phyloP scores from a whole-genome alignment of 2,329 filamentous ascomycete species.

The Trichoderma sp. region DNA sequence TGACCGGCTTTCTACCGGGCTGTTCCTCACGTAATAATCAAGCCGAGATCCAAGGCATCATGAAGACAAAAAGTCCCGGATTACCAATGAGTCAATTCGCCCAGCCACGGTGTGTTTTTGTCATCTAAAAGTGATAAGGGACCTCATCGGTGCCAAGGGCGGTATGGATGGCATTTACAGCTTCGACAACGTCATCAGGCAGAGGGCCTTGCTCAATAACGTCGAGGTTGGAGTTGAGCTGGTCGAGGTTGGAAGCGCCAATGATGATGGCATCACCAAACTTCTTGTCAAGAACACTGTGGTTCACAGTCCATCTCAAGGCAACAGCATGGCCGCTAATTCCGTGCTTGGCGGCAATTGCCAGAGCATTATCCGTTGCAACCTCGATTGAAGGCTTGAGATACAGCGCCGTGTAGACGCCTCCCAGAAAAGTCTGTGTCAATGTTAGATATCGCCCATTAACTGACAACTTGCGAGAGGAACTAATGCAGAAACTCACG shows the following conservation, averaged over 20 bases:
- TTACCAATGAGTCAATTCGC: not conserved
- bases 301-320: conserved; percentile 61
- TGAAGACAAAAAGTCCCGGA: not conserved
- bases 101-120: not conserved
- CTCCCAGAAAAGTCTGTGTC: not conserved
- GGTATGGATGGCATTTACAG: not conserved
- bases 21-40: not conserved
- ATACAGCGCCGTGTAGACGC: not conserved
- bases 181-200: conserved; percentile 61
- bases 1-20: not conserved
- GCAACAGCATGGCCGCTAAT: conserved; percentile 55
- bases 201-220: conserved; percentile 62
- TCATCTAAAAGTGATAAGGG: conserved; percentile 1
- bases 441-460: not conserved
- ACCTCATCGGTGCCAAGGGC: not conserved
- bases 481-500: not conserved
- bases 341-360: not conserved
- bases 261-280: conserved; percentile 52
- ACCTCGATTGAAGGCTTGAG: conserved; percentile 3
- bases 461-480: not conserved
- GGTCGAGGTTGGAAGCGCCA: conserved; percentile 50
- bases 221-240: conserved; percentile 52
- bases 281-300: conserved; percentile 52
- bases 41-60: not conserved
- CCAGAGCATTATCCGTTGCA: not conserved